A percentile compares a stretch with the other conserved stretches of the same genome.
Evolutionary conservation across 1,284 basidiomycete genomes (phyloP).

Genomic region (Irpex sp.): DNA sequence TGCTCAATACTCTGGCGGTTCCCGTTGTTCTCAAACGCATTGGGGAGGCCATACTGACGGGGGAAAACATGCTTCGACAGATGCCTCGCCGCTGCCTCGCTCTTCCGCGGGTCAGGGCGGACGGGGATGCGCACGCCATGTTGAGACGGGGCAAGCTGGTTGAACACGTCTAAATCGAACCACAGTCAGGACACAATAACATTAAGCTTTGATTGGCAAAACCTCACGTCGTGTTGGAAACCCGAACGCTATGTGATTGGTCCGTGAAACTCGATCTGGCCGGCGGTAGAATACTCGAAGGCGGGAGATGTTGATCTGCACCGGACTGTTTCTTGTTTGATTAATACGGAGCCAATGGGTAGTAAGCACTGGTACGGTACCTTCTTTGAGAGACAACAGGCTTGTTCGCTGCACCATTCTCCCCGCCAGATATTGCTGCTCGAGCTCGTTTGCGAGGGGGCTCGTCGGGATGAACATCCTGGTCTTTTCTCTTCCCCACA

Average conservation of each 20-base stretch:
- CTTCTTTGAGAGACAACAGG: not conserved
- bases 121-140: constrained; percentile 25
- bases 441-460: not conserved
- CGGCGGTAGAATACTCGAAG: constrained; percentile 60
- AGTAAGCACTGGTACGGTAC: not conserved
- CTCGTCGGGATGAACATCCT: constrained; percentile 10
- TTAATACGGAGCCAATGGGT: not conserved
- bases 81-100: constrained; percentile 50
- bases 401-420: not conserved
- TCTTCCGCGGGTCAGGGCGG: not conserved
- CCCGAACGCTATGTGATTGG: constrained; percentile 51
- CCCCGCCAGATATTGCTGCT: not conserved
- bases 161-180: constrained; percentile 43
- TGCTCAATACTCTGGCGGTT: constrained; percentile 44
- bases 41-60: constrained; percentile 67
- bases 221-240: constrained; percentile 63
- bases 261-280: constrained; percentile 45
- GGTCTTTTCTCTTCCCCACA: constrained; percentile 12
- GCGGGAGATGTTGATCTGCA: not conserved
- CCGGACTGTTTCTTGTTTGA: not conserved
- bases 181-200: too few species aligned
- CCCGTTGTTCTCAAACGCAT: constrained; percentile 40
- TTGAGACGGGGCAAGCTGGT: constrained; percentile 36
- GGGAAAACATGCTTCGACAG: constrained; percentile 84
- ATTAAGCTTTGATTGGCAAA: constrained; percentile 1